Percentiles rank a stretch among this genome's conserved stretches.
Conservation (phyloP, 1,284 basidiomycete genomes). For the Pyrrhoderma lamaoense region DNA sequence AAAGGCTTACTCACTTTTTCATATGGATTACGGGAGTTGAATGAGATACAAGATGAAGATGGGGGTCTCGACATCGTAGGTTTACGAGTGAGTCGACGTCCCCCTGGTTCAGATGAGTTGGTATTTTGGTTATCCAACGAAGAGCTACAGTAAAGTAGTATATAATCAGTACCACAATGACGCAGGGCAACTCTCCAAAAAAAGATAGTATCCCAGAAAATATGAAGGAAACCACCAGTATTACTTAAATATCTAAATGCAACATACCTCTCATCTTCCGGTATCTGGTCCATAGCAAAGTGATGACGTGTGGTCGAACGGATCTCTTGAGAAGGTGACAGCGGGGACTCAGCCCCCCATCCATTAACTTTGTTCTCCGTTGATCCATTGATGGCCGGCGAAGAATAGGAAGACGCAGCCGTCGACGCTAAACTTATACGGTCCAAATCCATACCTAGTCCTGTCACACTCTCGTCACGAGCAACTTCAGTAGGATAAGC, state of each 20-base stretch:
- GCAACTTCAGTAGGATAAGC: slow-evolving; percentile 48
- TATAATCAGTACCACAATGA: too few species aligned
- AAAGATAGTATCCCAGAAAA: too few species aligned
- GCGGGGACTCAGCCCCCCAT: background rate
- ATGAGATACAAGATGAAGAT: slow-evolving; percentile 33
- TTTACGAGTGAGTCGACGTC: slow-evolving; percentile 29
- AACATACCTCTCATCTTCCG: slow-evolving; percentile 14
- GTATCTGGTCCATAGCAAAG: slow-evolving; percentile 17
- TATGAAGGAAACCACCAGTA: slow-evolving; percentile 5
- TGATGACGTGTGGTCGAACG: slow-evolving; percentile 12
- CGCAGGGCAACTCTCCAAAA: too few species aligned
- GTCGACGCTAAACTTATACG: slow-evolving; percentile 5
- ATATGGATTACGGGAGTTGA: slow-evolving; percentile 34
- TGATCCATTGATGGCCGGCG: slow-evolving; percentile 4
- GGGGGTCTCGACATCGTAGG: slow-evolving; percentile 32
- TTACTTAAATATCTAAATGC: slow-evolving; percentile 2
- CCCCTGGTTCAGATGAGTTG: slow-evolving; percentile 25
- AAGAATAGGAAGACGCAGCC: background rate
- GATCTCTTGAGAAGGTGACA: background rate
- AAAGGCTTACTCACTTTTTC: slow-evolving; percentile 44
- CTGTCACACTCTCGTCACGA: slow-evolving; percentile 26
- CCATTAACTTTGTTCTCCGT: too few species aligned
- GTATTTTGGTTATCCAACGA: slow-evolving; percentile 4
- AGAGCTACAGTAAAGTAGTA: slow-evolving; percentile 3
- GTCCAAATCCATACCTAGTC: slow-evolving; percentile 8